Conservation (phyloP, 345 rosid genomes). For the Iberis pinnata region DNA sequence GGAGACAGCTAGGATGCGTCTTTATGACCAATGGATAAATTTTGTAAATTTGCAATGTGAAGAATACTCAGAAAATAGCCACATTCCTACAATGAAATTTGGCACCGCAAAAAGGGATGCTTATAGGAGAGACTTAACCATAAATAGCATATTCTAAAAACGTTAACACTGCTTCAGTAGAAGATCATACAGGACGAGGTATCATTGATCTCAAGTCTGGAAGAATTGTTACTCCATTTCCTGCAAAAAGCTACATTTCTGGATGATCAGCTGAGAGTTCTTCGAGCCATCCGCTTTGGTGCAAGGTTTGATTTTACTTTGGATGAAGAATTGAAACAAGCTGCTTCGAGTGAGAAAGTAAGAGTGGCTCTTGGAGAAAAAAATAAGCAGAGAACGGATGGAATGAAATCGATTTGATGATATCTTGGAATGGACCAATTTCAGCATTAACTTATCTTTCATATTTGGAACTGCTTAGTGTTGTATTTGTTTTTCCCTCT, state of each 20-base stretch:
- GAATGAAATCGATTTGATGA: conserved; percentile 85
- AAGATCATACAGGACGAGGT: conserved; percentile 89
- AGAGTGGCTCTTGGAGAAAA: conserved; percentile 73
- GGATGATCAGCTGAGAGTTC: conserved; percentile 95
- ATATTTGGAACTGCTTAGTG: conserved; percentile 57
- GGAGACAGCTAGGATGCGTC: conserved; percentile 86
- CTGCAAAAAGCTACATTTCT: conserved; percentile 80
- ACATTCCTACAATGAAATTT: conserved; percentile 84
- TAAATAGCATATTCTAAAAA: conserved; percentile 95
- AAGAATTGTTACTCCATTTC: conserved; percentile 78
- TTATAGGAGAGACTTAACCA: conserved; percentile 81
- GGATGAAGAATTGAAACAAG: conserved; percentile 65
- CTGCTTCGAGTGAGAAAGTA: conserved; percentile 72
- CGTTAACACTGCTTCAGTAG: conserved; percentile 60
- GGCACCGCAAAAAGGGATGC: conserved; percentile 97
- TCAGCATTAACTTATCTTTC: conserved; percentile 51
- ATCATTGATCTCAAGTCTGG: conserved; percentile 73
- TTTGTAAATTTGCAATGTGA: conserved; percentile 89
- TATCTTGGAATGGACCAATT: conserved; percentile 73
- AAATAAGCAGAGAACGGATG: conserved; percentile 92
- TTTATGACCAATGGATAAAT: conserved; percentile 86
- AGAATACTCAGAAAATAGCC: conserved; percentile 76
- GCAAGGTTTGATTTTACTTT: conserved; percentile 73
- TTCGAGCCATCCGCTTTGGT: conserved; percentile 97
- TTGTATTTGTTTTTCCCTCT: conserved; percentile 58